phyloP scores from a whole-genome alignment of 345 rosid species.

The Brassica napus region Da-Ae NC_063451.1:40651501-40652000 shows the following conservation, averaged over 20 bases:
- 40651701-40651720: slow-evolving; percentile 63
- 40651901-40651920: too few species aligned
- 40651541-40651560: slow-evolving; percentile 43
- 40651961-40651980: slow-evolving; percentile 39
- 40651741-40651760: slow-evolving; percentile 63
- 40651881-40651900: too few species aligned
- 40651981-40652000: slow-evolving; percentile 58
- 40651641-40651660: slow-evolving; percentile 56
- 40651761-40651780: slow-evolving; percentile 72
- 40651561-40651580: slow-evolving; percentile 51
- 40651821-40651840: slow-evolving; percentile 90
- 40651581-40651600: slow-evolving; percentile 47
- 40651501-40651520: slow-evolving; percentile 50
- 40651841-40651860: slow-evolving; percentile 83
- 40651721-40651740: slow-evolving; percentile 47
- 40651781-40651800: slow-evolving; percentile 70
- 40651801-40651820: slow-evolving; percentile 86
- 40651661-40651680: slow-evolving; percentile 59
- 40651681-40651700: slow-evolving; percentile 75
- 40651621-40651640: slow-evolving; percentile 50
- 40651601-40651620: slow-evolving; percentile 45
- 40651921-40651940: too few species aligned
- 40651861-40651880: background rate
- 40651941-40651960: too few species aligned
- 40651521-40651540: slow-evolving; percentile 56